Evolutionary conservation across 2,329 filamentous ascomycete genomes (phyloP), one percentile per base, ranked within the genome.

Genomic region (Aspergillus aculeatinus): DNA sequence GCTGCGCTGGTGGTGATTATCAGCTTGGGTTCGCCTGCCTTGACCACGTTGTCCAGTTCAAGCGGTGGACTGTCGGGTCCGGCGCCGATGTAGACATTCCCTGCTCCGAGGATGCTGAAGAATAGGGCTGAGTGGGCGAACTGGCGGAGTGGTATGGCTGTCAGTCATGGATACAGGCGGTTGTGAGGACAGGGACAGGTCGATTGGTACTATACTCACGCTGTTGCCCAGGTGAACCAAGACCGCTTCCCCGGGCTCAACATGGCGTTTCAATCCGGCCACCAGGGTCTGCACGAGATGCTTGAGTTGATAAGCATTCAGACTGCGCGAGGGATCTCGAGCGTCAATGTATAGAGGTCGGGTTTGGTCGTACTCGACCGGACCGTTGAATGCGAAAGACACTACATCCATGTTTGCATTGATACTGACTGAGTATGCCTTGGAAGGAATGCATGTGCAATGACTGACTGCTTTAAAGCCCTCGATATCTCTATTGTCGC

Each of bases 1-100:
- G 71, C 68, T 29, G 69, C 66, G 3, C 60, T 61, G 10, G 70
- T 67, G 6, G 76, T 74, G 49, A 82, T 72, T 53, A 81, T 66
- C 35, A 77, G 69, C 25, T 72, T 75, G 1, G 78, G 72, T 39
- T 72, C 63, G 7, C 78, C 77, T 19, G 74, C 63, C 1, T 63
- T 48, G 33, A 81, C 67, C 61, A 80, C 72, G 61, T 81, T 77
- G n/a, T 68, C 64, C 5, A 82, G 68, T 61, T 81, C 79, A 16
- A 71, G 57, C 6, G 67, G 60, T 23, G 74, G 79, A 63, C 76
- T 80, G 3, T 70, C 68, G 14, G 76, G 74, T 60, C 81, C 81
- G 33, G 75, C 72, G 5, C 78, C 79, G 27, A 78, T 76, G 65
- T 77, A 80, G 47, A 76, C 65, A 50, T 74, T 77, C 19, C 74